Evolutionary conservation across 106 monocot species (phyloP), one percentile per base, ranked within the genome.

Genomic region (Allium cepa): DNA sequence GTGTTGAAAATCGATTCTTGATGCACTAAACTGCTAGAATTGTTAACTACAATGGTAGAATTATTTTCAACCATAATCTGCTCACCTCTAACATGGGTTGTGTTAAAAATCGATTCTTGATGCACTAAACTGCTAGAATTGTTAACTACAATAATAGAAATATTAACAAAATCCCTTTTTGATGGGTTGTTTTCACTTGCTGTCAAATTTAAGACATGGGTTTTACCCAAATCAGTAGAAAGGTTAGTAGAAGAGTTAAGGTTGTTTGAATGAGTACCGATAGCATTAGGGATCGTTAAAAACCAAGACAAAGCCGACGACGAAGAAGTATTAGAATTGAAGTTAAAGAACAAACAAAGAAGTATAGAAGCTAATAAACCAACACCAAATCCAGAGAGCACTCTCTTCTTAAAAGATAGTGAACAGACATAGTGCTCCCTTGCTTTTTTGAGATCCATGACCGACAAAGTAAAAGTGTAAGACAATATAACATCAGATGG

Each of bases 331-430:
- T 22, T 51, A 9, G 67, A 47, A 17, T 26, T 67, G 50, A 52
- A 26, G 52, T 7, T 22, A 18, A 18, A 17, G 4, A 45, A 67
- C 26, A 67, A 27, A 1, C 50, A 52, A 17, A 55, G 15, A 9
- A 67, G 48, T 9, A 67, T 50, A 27, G 67, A 67, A 67, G 67
- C 52, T 1, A 67, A 52, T 8, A 67, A 9, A 17, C 26, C 67
- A 4, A 67, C 47, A 10, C 67, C 67, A 53, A 51, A 67, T 50
- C 52, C 52, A 67, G 67, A 67, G 17, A 50, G 51, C 26, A 64
- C 49, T 11, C 64, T 48, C 64, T 18, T 16, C 64, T 15, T 55
- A 46, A 64, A 46, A 45, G 64, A 49, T 28, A 64, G 62, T 13
- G 62, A 62, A 14, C 28, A 8, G 26, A 27, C 0, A 8, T 8